phyloP scores from a whole-genome alignment of 768 basidiomycete species.

The Mycena latifolia region DNA sequence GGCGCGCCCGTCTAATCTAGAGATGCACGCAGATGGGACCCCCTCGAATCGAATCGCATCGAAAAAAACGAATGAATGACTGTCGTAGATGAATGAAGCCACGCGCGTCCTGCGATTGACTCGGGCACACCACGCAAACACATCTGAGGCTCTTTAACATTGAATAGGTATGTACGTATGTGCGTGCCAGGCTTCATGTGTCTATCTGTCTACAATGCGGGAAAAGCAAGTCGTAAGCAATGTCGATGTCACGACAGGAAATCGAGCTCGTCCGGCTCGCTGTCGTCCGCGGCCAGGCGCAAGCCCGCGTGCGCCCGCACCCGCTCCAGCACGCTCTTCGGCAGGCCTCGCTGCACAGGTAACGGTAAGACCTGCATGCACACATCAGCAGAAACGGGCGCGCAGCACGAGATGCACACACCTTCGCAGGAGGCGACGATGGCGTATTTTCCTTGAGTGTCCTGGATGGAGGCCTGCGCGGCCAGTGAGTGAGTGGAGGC shows the following conservation, averaged over 20 bases:
- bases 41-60: background rate
- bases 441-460: conserved; percentile 25
- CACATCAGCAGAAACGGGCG: too few species aligned
- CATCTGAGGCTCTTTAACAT: too few species aligned
- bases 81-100: conserved; percentile 1
- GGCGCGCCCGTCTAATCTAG: conserved; percentile 21
- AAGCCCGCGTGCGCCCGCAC: conserved; percentile 13
- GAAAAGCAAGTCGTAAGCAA: background rate
- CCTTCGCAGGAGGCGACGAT: background rate
- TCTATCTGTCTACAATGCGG: background rate
- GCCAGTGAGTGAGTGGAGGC: background rate
- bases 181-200: background rate
- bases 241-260: conserved; percentile 33
- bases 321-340: conserved; percentile 32
- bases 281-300: conserved; percentile 6
- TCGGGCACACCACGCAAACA: background rate
- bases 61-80: conserved; percentile 12
- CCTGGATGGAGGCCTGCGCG: conserved; percentile 5
- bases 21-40: conserved; percentile 15
- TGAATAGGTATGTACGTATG: background rate
- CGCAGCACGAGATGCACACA: too few species aligned
- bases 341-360: conserved; percentile 2
- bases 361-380: background rate
- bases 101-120: background rate
- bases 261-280: conserved; percentile 32